These are phyloP conservation scores for Talaromyces funiculosus DNA, from an alignment of 2,329 filamentous ascomycete genomes.

Conservation along the genomic window DNA sequence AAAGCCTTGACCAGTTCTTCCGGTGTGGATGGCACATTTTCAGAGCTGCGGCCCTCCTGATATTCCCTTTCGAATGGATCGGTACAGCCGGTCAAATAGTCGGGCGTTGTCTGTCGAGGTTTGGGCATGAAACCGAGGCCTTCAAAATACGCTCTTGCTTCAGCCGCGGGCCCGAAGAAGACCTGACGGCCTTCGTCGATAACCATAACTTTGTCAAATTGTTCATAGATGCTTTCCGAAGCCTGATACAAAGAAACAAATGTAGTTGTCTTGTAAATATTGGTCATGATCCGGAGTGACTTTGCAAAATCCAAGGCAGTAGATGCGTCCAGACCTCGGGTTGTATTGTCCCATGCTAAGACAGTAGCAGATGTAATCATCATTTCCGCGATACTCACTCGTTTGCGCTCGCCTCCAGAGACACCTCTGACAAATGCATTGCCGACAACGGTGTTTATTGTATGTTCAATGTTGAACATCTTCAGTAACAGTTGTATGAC, in stretches of 20 bases:
- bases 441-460: conserved; percentile 76
- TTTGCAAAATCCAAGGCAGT: conserved; percentile 63
- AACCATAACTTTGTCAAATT: conserved; percentile 79
- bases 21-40: conserved; percentile 63
- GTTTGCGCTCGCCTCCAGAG: conserved; percentile 72
- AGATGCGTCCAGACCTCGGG: conserved; percentile 62
- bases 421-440: conserved; percentile 75
- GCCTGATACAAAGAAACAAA: conserved; percentile 85
- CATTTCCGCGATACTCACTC: conserved; percentile 77
- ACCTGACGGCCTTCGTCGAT: conserved; percentile 71
- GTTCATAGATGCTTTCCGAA: conserved; percentile 71
- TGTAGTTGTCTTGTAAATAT: conserved; percentile 76
- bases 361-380: conserved; percentile 69
- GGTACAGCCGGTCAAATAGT: conserved; percentile 76
- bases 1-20: conserved; percentile 66
- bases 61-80: conserved; percentile 80
- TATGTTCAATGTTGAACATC: conserved; percentile 94
- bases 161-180: conserved; percentile 64
- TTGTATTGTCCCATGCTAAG: conserved; percentile 70
- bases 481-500: conserved; percentile 70
- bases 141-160: conserved; percentile 71
- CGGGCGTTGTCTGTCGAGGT: conserved; percentile 71
- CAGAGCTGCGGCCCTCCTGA: conserved; percentile 57
- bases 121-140: conserved; percentile 67
- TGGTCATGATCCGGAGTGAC: conserved; percentile 71